Percentiles rank a stretch among this genome's conserved stretches.
These are phyloP conservation scores for Salvia miltiorrhiza DNA, from an alignment of 257 asterid genomes.

Conservation along the genomic window DNA sequence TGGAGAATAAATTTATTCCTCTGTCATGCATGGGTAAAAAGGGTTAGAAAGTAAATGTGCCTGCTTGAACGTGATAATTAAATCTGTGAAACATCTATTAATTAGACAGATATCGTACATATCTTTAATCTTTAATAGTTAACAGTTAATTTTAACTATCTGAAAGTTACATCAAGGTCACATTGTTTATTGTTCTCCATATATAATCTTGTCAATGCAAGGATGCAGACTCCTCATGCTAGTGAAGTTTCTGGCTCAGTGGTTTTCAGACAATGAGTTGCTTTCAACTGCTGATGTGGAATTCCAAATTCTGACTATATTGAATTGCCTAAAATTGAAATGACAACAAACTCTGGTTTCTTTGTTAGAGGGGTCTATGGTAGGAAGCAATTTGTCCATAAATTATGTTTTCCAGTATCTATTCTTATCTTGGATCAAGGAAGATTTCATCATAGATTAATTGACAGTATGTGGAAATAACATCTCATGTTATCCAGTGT, in stretches of 20 bases:
- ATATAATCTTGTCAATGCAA: conserved; percentile 4
- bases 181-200: neutral
- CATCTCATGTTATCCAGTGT: neutral
- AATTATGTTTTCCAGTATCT: neutral
- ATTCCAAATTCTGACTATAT: neutral
- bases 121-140: neutral
- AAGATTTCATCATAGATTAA: neutral
- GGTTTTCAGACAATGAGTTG: neutral
- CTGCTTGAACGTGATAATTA: conserved; percentile 18
- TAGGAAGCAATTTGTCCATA: neutral
- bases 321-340: neutral
- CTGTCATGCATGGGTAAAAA: conserved; percentile 12
- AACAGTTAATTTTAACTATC: neutral
- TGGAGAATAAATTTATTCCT: conserved; percentile 6
- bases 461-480: neutral
- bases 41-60: neutral
- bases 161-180: conserved; percentile 13
- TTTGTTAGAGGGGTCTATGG: neutral
- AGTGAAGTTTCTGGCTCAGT: neutral
- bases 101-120: neutral
- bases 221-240: neutral
- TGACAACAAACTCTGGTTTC: neutral
- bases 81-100: conserved; percentile 9
- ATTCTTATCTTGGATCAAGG: neutral
- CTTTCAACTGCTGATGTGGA: neutral